Evolutionary conservation across 805 yeast species (phyloP), one percentile per base, ranked within the genome.

Genomic region (Clavispora carvajalis): DNA sequence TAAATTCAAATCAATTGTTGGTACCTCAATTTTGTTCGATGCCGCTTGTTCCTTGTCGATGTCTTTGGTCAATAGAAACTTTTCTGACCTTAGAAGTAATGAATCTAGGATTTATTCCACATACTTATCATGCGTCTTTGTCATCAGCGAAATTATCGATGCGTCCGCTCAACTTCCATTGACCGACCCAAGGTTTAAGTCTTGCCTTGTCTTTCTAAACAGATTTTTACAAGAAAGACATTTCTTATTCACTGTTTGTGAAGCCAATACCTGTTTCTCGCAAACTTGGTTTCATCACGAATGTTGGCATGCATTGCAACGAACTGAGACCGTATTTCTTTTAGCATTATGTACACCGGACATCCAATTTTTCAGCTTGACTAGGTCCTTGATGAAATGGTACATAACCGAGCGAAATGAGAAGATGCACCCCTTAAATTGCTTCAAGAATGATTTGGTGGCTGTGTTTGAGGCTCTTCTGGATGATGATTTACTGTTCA

Each of bases 401-500:
- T 57, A 63, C 46, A 43, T 55, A 4, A 36, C 43, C 17, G 63
- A 62, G 33, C 34, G 48, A 3, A 11, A 36, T 10, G 4, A 30
- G 3, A 37, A 23, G 3, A 38, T 39, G 11, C 46, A 41, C 23
- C 25, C 22, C 6, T 17, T 33, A 5, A 33, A 39, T 8, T 50
- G 52, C 19, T 46, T 43, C 15, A 44, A 43, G 3, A 56, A 53
- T 16, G 58, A 63, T 41, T 41, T 67, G 29, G 35, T 45, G 7
- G 56, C 52, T 3, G 56, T 65, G 0, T 65, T 69, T 39, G 49
- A 53, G 19, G 46, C 46, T 24, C 58, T 51, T 9, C 35, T 49
- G 34, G 46, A 74, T 6, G 89, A 82, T 45, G 74, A 69, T 17
- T 62, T 65, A 17, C 74, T 80, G 1, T 75, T 82, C 30, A 79